Evolutionary conservation across 768 basidiomycete species (phyloP), one percentile per base, ranked within the genome.

Genomic region (Mycena leptocephala): DNA sequence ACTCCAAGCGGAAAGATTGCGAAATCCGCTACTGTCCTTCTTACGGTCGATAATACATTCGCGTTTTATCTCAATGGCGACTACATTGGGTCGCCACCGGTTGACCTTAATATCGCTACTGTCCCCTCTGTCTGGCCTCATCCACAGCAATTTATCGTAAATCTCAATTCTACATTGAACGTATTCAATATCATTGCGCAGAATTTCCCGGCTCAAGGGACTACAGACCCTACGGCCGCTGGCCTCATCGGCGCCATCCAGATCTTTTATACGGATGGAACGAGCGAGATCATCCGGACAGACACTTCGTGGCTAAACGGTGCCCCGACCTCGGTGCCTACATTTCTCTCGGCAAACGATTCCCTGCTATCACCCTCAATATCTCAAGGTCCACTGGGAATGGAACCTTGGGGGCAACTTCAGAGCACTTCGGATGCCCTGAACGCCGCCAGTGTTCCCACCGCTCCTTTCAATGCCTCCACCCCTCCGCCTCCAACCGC

Each of bases 201-300:
- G 22, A 73, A 77, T 41, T 48, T 64, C 24, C 43, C 37, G 9
- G 14, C 2, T 7, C 10, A n/a, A 22, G 41, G 13, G 2, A 62
- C 37, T 7, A 28, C 61, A 2, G 20, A 16, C 11, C 10, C 32
- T 26, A 37, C 43, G 28, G 10, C 26, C n/a, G 70, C 67, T 22
- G 65, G 71, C n/a, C 26, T 77, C 33, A 68, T 72, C 20, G 76
- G 67, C 0, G 71, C 64, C 18, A 63, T 77, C 20, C 41, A 55
- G 28, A 20, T 73, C 28, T 3, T 32, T 1, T 71, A 76, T 16
- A 26, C 55, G 3, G 76, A 77, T 41, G 62, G 66, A 4, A 43
- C 58, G 7, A 68, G 35, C 66, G 48, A 64, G 18, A 26, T 62
- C 16, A 5, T 69, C 13, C 18, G 26, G 2, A 72, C 76, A 24